A percentile compares a stretch with the other conserved stretches of the same genome.
These are phyloP conservation scores for Globisporangium ultimum DNA, from an alignment of 352 stramenopile species.

Conservation along the genomic window DNA sequence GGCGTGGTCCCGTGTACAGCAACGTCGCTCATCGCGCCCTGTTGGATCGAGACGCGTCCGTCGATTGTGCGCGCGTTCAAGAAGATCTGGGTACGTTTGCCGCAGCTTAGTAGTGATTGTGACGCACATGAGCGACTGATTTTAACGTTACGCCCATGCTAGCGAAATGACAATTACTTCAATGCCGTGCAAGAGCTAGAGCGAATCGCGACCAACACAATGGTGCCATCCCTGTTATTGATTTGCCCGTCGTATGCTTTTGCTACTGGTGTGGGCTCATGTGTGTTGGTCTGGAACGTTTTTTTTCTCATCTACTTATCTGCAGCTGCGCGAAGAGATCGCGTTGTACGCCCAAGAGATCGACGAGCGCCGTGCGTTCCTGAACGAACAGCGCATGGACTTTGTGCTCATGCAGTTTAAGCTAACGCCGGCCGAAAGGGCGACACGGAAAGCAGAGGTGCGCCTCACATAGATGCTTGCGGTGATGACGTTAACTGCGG, in stretches of 20 bases:
- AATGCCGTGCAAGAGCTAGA: conserved; percentile 56
- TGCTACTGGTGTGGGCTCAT: no score
- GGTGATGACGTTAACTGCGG: not conserved
- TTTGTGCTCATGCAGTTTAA: conserved; percentile 44
- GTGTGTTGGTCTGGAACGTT: not conserved
- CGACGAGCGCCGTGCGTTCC: conserved; percentile 24
- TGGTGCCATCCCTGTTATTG: conserved; percentile 19
- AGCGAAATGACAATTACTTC: conserved; percentile 65
- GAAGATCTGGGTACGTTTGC: conserved; percentile 48
- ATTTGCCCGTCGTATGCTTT: not conserved
- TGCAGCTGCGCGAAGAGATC: conserved; percentile 54
- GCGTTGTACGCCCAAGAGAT: conserved; percentile 61
- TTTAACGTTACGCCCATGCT: not conserved
- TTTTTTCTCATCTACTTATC: not conserved
- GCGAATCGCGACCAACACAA: conserved; percentile 51
- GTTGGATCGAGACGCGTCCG: conserved; percentile 63
- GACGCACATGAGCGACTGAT: not conserved
- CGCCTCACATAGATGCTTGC: not conserved
- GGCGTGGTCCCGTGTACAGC: conserved; percentile 58
- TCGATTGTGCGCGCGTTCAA: conserved; percentile 59
- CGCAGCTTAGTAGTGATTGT: not conserved
- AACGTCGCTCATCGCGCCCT: conserved; percentile 47
- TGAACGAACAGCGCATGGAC: conserved; percentile 33
- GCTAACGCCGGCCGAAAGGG: conserved; percentile 43
- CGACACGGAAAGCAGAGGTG: conserved; percentile 60